Evolutionary conservation across 257 asterid genomes (phyloP).

Genomic region (Gentiana dahurica): DNA sequence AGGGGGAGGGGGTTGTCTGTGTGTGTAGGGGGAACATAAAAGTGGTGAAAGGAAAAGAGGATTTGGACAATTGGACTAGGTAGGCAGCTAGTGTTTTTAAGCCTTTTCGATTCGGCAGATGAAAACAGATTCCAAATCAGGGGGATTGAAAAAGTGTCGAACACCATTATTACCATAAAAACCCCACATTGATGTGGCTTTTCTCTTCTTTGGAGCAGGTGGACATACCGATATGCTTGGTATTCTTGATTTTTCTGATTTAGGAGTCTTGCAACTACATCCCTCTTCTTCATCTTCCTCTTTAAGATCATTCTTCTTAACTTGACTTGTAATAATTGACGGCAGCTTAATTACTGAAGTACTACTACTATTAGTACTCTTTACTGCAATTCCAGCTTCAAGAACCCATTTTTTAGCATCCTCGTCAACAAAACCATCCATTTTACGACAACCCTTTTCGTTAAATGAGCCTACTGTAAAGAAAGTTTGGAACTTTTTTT

Average conservation of each 20-base stretch:
- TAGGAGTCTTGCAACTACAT: constrained; percentile 25
- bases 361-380: constrained; percentile 8
- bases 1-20: constrained; percentile 1
- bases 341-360: constrained; percentile 1
- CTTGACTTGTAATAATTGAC: constrained; percentile 14
- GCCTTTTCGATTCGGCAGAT: constrained; percentile 15
- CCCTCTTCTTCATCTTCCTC: constrained; percentile 15
- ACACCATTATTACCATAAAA: constrained; percentile 5
- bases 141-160: constrained; percentile 27
- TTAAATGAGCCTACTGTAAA: constrained; percentile 1
- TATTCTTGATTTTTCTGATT: constrained; percentile 26
- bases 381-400: constrained; percentile 22
- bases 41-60: background rate
- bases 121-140: constrained; percentile 28
- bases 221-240: constrained; percentile 23
- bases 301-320: constrained; percentile 3
- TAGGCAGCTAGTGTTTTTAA: background rate
- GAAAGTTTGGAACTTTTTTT: background rate
- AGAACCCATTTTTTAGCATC: constrained; percentile 24
- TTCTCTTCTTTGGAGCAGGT: constrained; percentile 38
- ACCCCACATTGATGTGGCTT: constrained; percentile 20
- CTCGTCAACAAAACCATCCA: constrained; percentile 16
- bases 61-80: background rate
- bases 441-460: constrained; percentile 3
- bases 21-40: background rate